phyloP scores from a whole-genome alignment of 495 filamentous ascomycete species.

The Penicillium steckii region DNA sequence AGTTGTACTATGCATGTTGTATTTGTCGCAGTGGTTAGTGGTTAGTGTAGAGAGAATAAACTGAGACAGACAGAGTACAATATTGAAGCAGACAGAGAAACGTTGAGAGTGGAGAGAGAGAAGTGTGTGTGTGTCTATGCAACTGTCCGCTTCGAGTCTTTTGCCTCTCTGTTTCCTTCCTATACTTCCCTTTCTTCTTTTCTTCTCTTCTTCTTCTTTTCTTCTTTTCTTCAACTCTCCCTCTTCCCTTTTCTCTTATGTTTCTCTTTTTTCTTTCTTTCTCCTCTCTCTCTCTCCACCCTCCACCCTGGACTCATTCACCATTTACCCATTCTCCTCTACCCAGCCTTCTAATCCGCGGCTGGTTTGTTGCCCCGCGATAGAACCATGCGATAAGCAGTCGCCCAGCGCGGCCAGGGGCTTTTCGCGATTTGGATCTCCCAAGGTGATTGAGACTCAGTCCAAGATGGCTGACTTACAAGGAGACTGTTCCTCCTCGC shows the following conservation, averaged over 20 bases:
- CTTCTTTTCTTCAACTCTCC: neutral
- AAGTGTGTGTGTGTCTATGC: no score
- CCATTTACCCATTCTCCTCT: slow-evolving; percentile 1
- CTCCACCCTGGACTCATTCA: slow-evolving; percentile 24
- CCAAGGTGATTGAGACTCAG: slow-evolving; percentile 15
- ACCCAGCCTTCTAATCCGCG: slow-evolving; percentile 16
- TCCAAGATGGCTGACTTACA: slow-evolving; percentile 42
- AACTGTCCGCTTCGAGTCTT: slow-evolving; percentile 25
- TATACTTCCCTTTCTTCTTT: neutral
- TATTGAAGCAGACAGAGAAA: no score
- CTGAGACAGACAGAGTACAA: no score
- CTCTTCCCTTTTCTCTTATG: neutral
- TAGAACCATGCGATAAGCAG: slow-evolving; percentile 34
- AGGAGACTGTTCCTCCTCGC: slow-evolving; percentile 32
- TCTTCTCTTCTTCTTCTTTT: neutral
- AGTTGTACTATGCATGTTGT: no score
- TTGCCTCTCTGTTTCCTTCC: neutral
- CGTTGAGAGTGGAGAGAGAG: no score
- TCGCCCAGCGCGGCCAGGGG: slow-evolving; percentile 19
- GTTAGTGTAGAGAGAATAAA: no score
- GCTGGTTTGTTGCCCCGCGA: slow-evolving; percentile 20
- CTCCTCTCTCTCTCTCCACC: neutral
- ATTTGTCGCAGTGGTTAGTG: no score
- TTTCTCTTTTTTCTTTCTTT: neutral
- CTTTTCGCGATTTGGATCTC: slow-evolving; percentile 25